Conservation (phyloP, 352 stramenopile genomes). For the Peronospora belbahrii region DNA sequence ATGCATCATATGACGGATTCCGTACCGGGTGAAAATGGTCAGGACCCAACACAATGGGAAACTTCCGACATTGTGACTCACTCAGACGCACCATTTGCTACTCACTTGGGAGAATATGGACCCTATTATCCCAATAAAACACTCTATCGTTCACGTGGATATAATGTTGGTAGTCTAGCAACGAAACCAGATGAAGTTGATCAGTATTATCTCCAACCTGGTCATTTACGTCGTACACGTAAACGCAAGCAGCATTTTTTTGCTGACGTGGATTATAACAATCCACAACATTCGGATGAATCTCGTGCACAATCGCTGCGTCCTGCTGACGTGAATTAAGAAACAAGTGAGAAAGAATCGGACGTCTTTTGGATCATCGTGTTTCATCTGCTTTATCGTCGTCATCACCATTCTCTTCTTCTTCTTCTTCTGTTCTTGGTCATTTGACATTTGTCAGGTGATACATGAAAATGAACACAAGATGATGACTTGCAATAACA, state of each 20-base stretch:
- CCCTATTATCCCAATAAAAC: conserved; percentile 74
- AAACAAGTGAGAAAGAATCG: neutral
- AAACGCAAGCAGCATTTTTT: conserved; percentile 57
- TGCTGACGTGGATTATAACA: conserved; percentile 82
- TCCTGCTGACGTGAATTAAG: conserved; percentile 57
- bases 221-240: conserved; percentile 59
- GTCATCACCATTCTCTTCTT: too few relatives aligned
- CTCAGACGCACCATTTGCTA: conserved; percentile 63
- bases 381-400: too few relatives aligned
- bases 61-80: conserved; percentile 45
- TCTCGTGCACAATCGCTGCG: conserved; percentile 47
- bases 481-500: neutral
- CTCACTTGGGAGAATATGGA: conserved; percentile 55
- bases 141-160: conserved; percentile 68
- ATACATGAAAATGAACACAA: conserved; percentile 1
- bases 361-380: too few relatives aligned
- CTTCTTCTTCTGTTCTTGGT: too few relatives aligned
- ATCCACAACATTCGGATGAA: conserved; percentile 37
- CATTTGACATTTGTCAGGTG: neutral
- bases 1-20: conserved; percentile 79
- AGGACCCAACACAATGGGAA: conserved; percentile 65
- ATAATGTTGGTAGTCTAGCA: conserved; percentile 69
- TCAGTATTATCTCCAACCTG: conserved; percentile 77
- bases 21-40: conserved; percentile 40
- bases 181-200: conserved; percentile 55